Evolutionary conservation across 1,284 basidiomycete genomes (phyloP), one percentile per base, ranked within the genome.

Genomic region (Leccinum fuscescens): DNA sequence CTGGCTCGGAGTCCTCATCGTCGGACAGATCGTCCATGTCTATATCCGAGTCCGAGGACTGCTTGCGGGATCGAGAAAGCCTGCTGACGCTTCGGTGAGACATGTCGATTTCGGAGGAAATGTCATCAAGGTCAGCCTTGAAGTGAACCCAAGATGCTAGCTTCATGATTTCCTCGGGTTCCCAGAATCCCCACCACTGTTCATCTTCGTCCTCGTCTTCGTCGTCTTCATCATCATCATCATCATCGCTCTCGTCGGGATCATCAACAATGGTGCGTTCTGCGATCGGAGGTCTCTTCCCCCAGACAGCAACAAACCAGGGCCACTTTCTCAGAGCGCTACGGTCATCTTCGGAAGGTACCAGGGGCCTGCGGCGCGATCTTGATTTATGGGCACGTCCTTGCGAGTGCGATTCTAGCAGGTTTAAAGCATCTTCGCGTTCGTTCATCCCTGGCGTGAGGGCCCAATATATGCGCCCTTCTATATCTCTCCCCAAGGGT

Each of bases 281-380:
- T 27, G 58, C 58, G 4, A 70, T 67, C 15, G 70, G 69, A 8
- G 86, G 85, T 62, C 76, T 80, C 68, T 72, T 80, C 0, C 89
- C 89, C 81, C 83, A 89, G 0, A 90, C 85, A 1, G 81, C 84
- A n/a, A 92, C 66, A 69, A 89, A 86, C 86, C 86, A 90, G 1
- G 84, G 79, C 89, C 89, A 92, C 39, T 82, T 79, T 62, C 71
- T 78, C 71, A 86, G 75, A 44, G 75, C 70, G 33, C 70, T 69
- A 35, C 83, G 75, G 22, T 85, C 82, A 12, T 81, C 80, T 49
- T 75, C 70, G 3, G 78, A 78, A n/a, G 79, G 75, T 3, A 75
- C 66, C 11, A 77, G 73, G 11, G 75, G 74, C 63, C 76, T 76
- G 50, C 78, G 76, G 64, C 77, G 71, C n/a, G 64, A 68, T 65